These are phyloP conservation scores for Tribonema minus DNA, from an alignment of 108 stramenopile genomes.

Conservation along the genomic window DNA sequence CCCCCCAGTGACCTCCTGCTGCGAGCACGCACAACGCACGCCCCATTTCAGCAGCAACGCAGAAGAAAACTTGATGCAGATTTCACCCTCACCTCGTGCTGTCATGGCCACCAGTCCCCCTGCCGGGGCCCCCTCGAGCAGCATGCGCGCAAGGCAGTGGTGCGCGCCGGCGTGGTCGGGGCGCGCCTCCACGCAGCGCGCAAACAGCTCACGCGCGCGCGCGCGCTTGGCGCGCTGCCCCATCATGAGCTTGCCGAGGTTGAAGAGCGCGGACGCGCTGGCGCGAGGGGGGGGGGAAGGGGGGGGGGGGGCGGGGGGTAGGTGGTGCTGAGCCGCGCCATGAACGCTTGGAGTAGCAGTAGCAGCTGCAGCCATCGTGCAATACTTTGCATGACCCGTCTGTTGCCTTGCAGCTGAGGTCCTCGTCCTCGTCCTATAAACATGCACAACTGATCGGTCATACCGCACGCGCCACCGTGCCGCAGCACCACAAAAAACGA, in stretches of 20 bases:
- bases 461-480: too few relatives aligned
- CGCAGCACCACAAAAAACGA: too few relatives aligned
- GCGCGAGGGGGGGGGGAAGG: not conserved
- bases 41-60: too few relatives aligned
- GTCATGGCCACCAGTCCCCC: not conserved
- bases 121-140: conserved; percentile 11
- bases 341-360: too few relatives aligned
- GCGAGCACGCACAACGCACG: too few relatives aligned
- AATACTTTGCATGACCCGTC: not conserved
- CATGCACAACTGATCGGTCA: too few relatives aligned
- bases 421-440: not conserved
- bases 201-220: not conserved
- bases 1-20: too few relatives aligned
- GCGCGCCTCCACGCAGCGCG: not conserved
- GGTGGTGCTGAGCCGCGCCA: not conserved
- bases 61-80: not conserved
- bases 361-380: not conserved
- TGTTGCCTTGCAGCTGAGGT: too few relatives aligned
- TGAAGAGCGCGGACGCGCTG: conserved; percentile 39
- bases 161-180: conserved; percentile 9
- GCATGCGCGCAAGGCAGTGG: conserved; percentile 2
- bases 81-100: not conserved
- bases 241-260: conserved; percentile 31
- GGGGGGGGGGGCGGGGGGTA: not conserved
- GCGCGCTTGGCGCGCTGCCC: not conserved